These are phyloP conservation scores for Nematocida ausubeli DNA, from an alignment of 371 early-diverging fungal genomes.

Conservation along the genomic window DNA sequence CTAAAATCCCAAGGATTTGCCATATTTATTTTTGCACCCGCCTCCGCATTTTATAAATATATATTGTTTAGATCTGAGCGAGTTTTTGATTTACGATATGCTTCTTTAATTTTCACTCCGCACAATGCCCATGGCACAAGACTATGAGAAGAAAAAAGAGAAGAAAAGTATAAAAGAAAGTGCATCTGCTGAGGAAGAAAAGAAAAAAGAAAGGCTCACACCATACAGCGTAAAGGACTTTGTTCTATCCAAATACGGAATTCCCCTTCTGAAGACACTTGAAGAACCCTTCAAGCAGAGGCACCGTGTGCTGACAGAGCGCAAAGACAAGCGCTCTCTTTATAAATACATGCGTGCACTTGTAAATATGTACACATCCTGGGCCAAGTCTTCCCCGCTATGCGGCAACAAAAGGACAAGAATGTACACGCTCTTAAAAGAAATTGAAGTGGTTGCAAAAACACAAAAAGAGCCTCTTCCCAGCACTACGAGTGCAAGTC, in stretches of 20 bases:
- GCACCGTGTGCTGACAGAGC: background rate
- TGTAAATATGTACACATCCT: slow-evolving; percentile 1
- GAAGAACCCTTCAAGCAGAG: slow-evolving; percentile 2
- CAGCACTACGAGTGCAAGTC: background rate
- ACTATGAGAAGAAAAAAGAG: slow-evolving; percentile 1
- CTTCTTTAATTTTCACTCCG: background rate
- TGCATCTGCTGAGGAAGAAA: background rate
- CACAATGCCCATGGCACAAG: background rate
- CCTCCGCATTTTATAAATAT: too few relatives aligned
- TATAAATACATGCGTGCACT: slow-evolving; percentile 28
- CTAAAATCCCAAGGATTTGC: too few relatives aligned
- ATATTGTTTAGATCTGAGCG: too few relatives aligned
- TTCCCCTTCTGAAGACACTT: background rate
- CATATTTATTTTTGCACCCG: too few relatives aligned
- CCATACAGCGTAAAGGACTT: slow-evolving; percentile 43
- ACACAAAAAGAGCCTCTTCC: background rate
- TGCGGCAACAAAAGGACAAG: slow-evolving; percentile 51
- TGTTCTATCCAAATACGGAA: slow-evolving; percentile 30
- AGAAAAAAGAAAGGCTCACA: slow-evolving; percentile 11
- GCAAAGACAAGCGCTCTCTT: background rate
- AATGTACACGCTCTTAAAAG: slow-evolving; percentile 18
- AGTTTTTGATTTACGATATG: background rate
- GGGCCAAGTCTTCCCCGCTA: slow-evolving; percentile 35
- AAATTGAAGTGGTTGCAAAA: background rate
- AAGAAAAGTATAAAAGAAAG: background rate